A percentile compares a stretch with the other conserved stretches of the same genome.
Evolutionary conservation across 805 yeast species (phyloP).

Genomic region (Allodekkera sacchari): DNA sequence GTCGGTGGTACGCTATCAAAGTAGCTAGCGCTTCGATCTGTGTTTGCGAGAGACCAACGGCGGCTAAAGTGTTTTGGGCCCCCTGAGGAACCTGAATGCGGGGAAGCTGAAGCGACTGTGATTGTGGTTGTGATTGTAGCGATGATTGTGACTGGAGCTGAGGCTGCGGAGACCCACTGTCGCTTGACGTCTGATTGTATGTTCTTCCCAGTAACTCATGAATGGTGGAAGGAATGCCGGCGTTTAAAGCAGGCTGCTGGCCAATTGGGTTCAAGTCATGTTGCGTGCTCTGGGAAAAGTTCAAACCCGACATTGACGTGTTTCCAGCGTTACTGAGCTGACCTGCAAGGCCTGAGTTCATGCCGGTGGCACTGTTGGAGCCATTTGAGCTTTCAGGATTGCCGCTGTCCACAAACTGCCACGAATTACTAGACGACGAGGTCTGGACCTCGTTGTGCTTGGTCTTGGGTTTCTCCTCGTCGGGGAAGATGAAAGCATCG

Average conservation of each 20-base stretch:
- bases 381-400: too few species aligned
- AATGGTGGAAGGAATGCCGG: conserved; percentile 18
- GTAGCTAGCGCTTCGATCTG: conserved; percentile 72
- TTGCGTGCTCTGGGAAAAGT: too few species aligned
- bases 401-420: too few species aligned
- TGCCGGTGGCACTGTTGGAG: too few species aligned
- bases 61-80: conserved; percentile 52
- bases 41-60: conserved; percentile 58
- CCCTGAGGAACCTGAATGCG: conserved; percentile 66
- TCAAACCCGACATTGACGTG: too few species aligned
- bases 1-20: conserved; percentile 57
- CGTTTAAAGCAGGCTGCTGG: too few species aligned
- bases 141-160: neutral
- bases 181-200: too few species aligned
- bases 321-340: too few species aligned
- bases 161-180: neutral
- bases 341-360: too few species aligned
- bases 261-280: too few species aligned
- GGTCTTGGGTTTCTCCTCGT: conserved; percentile 64
- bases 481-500: conserved; percentile 72
- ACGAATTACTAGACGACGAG: too few species aligned
- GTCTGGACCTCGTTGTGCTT: too few species aligned
- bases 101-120: conserved; percentile 30
- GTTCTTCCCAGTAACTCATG: conserved; percentile 23
- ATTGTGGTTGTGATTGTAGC: neutral